Evolutionary conservation across 345 rosid genomes (phyloP).

Genomic region (Mallotus nudiflorus): DNA sequence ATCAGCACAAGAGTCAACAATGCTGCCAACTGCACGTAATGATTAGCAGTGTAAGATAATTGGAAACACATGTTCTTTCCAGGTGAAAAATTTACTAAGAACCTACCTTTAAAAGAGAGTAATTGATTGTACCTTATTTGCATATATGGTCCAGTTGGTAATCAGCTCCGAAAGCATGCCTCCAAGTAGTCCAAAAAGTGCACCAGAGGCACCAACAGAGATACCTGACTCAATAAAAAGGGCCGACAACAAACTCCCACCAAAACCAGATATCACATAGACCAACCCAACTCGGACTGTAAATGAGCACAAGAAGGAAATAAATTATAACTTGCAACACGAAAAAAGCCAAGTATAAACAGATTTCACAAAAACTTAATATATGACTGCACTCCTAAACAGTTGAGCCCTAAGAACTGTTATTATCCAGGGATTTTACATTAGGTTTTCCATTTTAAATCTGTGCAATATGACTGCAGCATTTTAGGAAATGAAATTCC

Average conservation of each 20-base stretch:
- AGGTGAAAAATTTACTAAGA: not conserved
- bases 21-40: conserved; percentile 52
- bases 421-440: not conserved
- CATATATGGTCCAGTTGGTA: conserved; percentile 92
- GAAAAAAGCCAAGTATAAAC: not conserved
- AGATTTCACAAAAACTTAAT: not conserved
- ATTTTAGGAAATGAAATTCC: not conserved
- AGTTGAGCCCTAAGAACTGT: not conserved
- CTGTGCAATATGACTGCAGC: not conserved
- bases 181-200: conserved; percentile 91
- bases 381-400: conserved; percentile 5
- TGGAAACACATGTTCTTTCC: not conserved
- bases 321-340: not conserved
- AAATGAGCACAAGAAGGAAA: not conserved
- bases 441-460: not conserved
- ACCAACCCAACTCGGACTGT: conserved; percentile 76
- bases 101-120: not conserved
- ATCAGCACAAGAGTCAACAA: conserved; percentile 66
- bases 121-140: conserved; percentile 59
- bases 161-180: conserved; percentile 97
- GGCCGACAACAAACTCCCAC: conserved; percentile 91
- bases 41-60: conserved; percentile 10
- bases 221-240: conserved; percentile 74
- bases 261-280: conserved; percentile 85
- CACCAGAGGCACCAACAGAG: conserved; percentile 99